Evolutionary conservation across 371 early-diverging fungal species (phyloP).

Genomic region (Dichotomocladium elegans): DNA sequence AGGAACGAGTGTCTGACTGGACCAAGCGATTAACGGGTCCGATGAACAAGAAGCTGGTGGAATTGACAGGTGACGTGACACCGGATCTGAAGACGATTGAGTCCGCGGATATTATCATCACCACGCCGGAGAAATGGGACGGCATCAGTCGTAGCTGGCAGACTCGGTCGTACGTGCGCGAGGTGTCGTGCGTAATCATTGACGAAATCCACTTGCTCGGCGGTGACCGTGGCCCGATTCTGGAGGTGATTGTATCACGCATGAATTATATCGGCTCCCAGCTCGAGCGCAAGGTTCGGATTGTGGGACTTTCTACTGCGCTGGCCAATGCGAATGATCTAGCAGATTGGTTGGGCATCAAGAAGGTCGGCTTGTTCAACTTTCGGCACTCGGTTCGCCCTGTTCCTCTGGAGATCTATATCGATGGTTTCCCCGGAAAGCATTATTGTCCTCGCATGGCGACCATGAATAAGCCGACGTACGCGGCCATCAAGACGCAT

Average conservation of each 20-base stretch:
- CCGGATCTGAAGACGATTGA: constrained; percentile 86
- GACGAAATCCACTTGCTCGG: constrained; percentile 99
- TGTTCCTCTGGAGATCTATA: constrained; percentile 92
- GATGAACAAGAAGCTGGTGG: constrained; percentile 83
- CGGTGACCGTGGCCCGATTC: constrained; percentile 94
- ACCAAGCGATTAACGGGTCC: constrained; percentile 66
- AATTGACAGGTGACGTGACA: constrained; percentile 97
- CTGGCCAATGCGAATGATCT: constrained; percentile 97
- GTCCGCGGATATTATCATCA: constrained; percentile 93
- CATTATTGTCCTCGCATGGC: constrained; percentile 96
- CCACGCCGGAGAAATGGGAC: constrained; percentile 99
- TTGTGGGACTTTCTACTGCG: constrained; percentile 98
- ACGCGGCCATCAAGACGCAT: constrained; percentile 88
- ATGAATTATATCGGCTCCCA: constrained; percentile 91
- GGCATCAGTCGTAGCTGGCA: constrained; percentile 94
- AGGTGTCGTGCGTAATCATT: constrained; percentile 89
- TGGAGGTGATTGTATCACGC: constrained; percentile 97
- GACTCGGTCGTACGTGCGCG: constrained; percentile 76
- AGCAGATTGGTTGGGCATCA: constrained; percentile 94
- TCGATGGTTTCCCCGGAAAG: constrained; percentile 95
- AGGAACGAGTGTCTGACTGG: constrained; percentile 95
- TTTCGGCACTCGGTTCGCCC: constrained; percentile 94
- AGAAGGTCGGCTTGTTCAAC: constrained; percentile 83
- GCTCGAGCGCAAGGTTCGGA: constrained; percentile 70
- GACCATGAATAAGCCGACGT: constrained; percentile 96